Conservation (phyloP, 225 moss, liverwort and hornwort species). For the Neckera pumila region DNA sequence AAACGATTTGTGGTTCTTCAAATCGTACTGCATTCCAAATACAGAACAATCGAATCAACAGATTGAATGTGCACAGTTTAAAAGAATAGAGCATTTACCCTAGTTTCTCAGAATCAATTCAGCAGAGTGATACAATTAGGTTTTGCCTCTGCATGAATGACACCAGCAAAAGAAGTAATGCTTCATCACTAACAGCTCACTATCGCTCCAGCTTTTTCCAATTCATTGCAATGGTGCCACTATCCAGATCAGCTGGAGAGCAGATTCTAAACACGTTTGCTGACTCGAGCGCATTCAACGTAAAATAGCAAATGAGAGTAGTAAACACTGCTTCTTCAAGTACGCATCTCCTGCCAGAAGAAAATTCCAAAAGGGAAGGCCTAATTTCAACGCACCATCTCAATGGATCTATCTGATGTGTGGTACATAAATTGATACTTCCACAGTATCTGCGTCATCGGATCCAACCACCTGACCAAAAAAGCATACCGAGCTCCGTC, state of each 20-base stretch:
- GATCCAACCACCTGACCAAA: constrained; percentile 73
- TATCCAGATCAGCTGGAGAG: neutral
- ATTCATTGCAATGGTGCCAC: neutral
- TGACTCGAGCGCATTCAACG: neutral
- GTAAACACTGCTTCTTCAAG: neutral
- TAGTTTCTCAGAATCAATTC: neutral
- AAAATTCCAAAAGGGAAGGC: neutral
- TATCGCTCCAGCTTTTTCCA: neutral
- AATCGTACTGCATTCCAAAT: constrained; percentile 53
- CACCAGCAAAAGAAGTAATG: neutral
- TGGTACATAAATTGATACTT: constrained; percentile 83
- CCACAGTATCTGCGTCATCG: constrained; percentile 73
- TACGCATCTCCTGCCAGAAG: neutral
- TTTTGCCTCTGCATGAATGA: neutral
- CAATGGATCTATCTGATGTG: constrained; percentile 71
- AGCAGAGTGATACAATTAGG: neutral
- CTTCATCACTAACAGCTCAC: neutral
- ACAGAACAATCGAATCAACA: neutral
- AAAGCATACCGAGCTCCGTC: constrained; percentile 87
- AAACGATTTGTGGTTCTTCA: constrained; percentile 74
- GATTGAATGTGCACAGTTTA: neutral
- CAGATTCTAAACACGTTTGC: neutral
- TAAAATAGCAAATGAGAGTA: neutral
- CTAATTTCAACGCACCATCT: constrained; percentile 49
- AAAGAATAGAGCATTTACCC: neutral